Evolutionary conservation across 371 early-diverging fungal genomes (phyloP).

Genomic region (Mucor sp.): DNA sequence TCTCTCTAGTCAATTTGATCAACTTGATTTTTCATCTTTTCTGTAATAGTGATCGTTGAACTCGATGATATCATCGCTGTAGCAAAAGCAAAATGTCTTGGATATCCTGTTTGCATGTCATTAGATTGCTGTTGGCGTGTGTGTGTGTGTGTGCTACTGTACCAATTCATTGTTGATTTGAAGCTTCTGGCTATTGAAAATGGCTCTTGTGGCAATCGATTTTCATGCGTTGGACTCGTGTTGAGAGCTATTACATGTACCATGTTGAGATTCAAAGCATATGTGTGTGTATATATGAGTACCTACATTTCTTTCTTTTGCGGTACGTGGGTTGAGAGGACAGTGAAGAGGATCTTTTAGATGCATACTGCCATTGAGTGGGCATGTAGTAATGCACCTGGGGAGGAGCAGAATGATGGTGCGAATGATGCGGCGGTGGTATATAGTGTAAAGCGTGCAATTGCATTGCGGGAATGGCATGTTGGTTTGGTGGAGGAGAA

Average conservation of each 20-base stretch:
- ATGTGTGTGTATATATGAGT: background rate
- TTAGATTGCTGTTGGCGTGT: background rate
- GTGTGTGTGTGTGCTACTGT: background rate
- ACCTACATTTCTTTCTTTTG: background rate
- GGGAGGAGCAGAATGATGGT: background rate
- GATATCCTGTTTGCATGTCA: background rate
- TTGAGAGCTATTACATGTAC: background rate
- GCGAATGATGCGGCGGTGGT: background rate
- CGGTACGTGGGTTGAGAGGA: background rate
- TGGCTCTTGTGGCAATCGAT: background rate
- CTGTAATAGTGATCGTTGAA: background rate
- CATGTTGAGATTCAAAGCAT: background rate
- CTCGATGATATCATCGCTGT: background rate
- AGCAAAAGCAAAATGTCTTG: conserved; percentile 7
- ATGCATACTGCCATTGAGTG: background rate
- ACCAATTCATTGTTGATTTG: background rate
- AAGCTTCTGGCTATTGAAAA: background rate
- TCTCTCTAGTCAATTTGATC: background rate
- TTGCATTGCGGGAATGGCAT: background rate
- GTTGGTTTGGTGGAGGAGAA: background rate
- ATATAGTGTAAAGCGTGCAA: background rate
- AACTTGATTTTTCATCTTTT: background rate
- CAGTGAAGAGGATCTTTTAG: background rate
- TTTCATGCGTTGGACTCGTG: background rate
- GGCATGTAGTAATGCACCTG: background rate